Evolutionary conservation across 768 basidiomycete species (phyloP).

Genomic region (Tremella fuciformis): DNA sequence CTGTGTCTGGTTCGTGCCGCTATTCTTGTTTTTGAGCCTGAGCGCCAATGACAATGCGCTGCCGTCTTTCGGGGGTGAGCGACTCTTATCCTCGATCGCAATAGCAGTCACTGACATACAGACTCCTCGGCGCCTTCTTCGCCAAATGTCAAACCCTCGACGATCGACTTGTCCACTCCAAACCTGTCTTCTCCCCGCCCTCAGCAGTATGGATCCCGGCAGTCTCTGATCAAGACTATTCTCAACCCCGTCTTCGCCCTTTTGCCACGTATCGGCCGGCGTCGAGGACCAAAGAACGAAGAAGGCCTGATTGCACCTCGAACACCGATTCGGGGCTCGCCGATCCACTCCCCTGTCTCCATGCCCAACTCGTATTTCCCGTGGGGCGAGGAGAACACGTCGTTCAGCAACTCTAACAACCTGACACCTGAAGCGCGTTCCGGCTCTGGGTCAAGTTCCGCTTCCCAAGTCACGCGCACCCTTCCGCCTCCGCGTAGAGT

Average conservation of each 20-base stretch:
- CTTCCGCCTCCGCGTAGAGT: constrained; percentile 31
- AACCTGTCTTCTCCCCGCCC: neutral
- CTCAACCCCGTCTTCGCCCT: constrained; percentile 52
- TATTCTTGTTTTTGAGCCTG: constrained; percentile 91
- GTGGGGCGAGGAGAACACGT: constrained; percentile 19
- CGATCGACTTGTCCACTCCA: too few relatives aligned
- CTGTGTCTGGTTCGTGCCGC: constrained; percentile 62
- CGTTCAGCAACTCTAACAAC: neutral
- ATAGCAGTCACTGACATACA: neutral
- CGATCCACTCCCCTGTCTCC: constrained; percentile 24
- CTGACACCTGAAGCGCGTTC: neutral
- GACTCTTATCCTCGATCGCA: neutral
- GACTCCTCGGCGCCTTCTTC: neutral
- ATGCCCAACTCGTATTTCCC: constrained; percentile 26
- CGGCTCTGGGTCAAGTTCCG: too few relatives aligned
- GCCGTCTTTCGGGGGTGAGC: constrained; percentile 56
- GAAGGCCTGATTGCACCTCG: constrained; percentile 68
- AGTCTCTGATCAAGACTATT: constrained; percentile 44
- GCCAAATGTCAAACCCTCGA: too few relatives aligned
- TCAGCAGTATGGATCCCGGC: constrained; percentile 1
- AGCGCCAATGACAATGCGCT: constrained; percentile 96
- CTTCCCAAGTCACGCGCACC: neutral
- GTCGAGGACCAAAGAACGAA: constrained; percentile 55
- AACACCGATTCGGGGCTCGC: constrained; percentile 36
- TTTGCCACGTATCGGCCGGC: constrained; percentile 54